Conservation (phyloP, 352 stramenopile species). For the Aphanomyces cochlioides region DNA sequence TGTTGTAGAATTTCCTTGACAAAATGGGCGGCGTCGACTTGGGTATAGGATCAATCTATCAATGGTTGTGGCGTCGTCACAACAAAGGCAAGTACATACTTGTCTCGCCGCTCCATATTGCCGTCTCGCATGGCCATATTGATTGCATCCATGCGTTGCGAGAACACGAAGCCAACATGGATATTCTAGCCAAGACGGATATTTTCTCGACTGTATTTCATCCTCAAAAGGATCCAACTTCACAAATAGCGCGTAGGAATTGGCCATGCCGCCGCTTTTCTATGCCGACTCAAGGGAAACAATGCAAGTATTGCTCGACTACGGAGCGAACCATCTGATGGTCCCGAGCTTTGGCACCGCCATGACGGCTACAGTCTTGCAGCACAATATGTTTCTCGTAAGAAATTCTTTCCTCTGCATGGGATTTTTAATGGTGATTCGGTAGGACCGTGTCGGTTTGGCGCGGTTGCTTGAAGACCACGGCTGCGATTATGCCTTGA, state of each 20-base stretch:
- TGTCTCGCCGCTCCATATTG: conserved; percentile 63
- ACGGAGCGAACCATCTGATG: conserved; percentile 64
- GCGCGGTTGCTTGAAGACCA: conserved; percentile 67
- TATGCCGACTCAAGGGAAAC: conserved; percentile 68
- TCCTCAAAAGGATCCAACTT: conserved; percentile 50
- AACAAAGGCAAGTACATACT: conserved; percentile 53
- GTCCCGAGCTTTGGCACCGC: conserved; percentile 61
- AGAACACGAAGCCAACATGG: conserved; percentile 50
- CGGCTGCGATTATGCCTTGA: conserved; percentile 64
- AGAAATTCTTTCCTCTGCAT: too few relatives aligned
- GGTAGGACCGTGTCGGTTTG: conserved; percentile 40
- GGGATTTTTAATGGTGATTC: background rate
- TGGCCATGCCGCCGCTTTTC: conserved; percentile 62
- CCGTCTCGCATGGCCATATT: conserved; percentile 62
- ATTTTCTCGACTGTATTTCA: conserved; percentile 67
- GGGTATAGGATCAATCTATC: conserved; percentile 40
- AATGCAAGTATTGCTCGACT: conserved; percentile 52
- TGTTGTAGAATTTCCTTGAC: conserved; percentile 44
- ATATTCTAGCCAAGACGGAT: conserved; percentile 56
- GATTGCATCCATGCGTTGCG: conserved; percentile 54
- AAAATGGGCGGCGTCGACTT: conserved; percentile 33
- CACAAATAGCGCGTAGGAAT: conserved; percentile 54
- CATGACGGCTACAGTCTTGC: conserved; percentile 67
- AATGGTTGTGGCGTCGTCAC: conserved; percentile 55
- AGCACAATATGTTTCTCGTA: conserved; percentile 37